These are phyloP conservation scores for Arthrobotrys megalospora DNA, from an alignment of 2,329 filamentous ascomycete genomes.

Conservation along the genomic window DNA sequence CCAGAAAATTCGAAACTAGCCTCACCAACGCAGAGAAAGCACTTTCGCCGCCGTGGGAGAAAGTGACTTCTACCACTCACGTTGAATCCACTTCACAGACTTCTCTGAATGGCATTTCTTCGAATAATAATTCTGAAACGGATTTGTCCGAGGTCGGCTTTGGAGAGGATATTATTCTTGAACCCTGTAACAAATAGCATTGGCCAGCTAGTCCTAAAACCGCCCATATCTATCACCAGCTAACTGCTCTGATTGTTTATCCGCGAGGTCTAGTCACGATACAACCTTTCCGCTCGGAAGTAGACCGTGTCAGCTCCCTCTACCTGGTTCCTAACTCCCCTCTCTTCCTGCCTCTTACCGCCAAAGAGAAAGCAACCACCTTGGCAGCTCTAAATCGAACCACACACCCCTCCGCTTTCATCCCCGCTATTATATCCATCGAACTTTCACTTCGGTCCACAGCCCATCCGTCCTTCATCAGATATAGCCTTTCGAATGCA, in stretches of 20 bases:
- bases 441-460: conserved; percentile 62
- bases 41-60: conserved; percentile 40
- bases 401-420: conserved; percentile 63
- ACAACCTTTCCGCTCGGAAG: conserved; percentile 64
- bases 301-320: conserved; percentile 60
- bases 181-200: conserved; percentile 32
- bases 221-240: background rate
- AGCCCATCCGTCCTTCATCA: conserved; percentile 63
- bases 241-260: background rate
- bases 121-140: conserved; percentile 21
- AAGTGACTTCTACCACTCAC: background rate
- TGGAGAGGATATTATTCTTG: conserved; percentile 44
- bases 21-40: conserved; percentile 32
- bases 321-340: conserved; percentile 62
- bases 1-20: conserved; percentile 39
- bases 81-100: conserved; percentile 12
- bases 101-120: conserved; percentile 7
- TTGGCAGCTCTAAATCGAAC: conserved; percentile 62
- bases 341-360: conserved; percentile 62
- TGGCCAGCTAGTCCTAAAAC: too few species aligned
- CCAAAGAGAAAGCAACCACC: conserved; percentile 60
- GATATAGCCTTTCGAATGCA: conserved; percentile 49
- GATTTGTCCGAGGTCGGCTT: conserved; percentile 36
- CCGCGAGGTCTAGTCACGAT: conserved; percentile 60
- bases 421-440: conserved; percentile 52